Base-by-base conservation (phyloP, 2,329 filamentous ascomycete genomes). In the Zarea fungicola region DNA sequence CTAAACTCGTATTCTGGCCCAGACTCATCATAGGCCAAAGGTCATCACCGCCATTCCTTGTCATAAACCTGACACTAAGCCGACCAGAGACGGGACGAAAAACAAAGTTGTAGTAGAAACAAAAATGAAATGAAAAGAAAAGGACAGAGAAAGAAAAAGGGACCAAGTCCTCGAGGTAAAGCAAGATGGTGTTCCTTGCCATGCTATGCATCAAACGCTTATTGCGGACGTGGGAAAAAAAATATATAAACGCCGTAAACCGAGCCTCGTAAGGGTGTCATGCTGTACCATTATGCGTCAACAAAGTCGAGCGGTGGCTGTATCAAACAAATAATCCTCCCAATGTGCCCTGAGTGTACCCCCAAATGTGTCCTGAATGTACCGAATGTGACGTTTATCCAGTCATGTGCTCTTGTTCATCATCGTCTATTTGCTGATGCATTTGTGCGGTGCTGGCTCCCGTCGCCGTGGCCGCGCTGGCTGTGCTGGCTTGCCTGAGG, bases 401-500 rank as follows among this genome's bases (percentile, higher is more conserved):
- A 32, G 29, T 48, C 37, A 48, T 42, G 14, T 42, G 34, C 34
- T 43, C 48, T 28, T 58, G 55, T 42, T 58, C 42, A n/a, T 55
- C 51, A 22, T 37, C 55, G 48, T 42, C 39, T 52, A 51, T 43
- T 49, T 58, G 54, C 42, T 59, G 61, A 46, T 68, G 64, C 50
- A 69, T 62, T 4, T 62, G 61, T 11, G 66, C 66, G 6, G 65
- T 68, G 56, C 66, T 69, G 28, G 66, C 65, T n/a, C 62, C 62
- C 18, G 58, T 53, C 11, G 60, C 51, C 6, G 56, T 37, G 14
- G 57, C 60, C 22, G 56, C 56, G 26, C 58, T 60, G n/a, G 55
- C 54, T 5, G 54, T 40, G 39, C 57, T 62, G 26, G 57, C 56
- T 42, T 57, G 53, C 19, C 57, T 52, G 8, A 51, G 43, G 11